Evolutionary conservation across 2,329 filamentous ascomycete species (phyloP), one percentile per base, ranked within the genome.

Genomic region (Talaromyces sp.): DNA sequence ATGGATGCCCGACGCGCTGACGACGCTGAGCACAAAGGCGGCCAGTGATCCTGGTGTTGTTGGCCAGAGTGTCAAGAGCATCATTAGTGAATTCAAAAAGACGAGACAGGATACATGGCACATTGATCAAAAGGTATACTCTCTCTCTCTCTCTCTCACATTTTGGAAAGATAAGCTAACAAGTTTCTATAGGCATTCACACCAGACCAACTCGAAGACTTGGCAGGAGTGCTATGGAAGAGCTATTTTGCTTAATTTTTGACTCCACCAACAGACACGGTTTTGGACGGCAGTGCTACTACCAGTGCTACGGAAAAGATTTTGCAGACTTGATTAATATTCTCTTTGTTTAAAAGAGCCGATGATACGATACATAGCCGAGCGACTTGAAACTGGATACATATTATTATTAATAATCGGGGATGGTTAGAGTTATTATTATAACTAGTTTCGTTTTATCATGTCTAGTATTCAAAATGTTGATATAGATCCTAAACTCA

Each of bases 191-290:
- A 92, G 86, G 86, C 84, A 63, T 99, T 99, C 73, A 92, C 92
- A 28, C 80, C 89, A 32, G 95, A 98, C 69, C 93, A 99, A 72
- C 81, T 99, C 11, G 95, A 98, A 75, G 93, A 98, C 72, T 77
- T 99, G 62, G 93, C 97, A 70, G 95, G 95, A 58, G 96, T 99
- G 55, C 81, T 99, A 58, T 99, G 95, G 95, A 99, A 99, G 88
- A 98, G 93, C 76, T 99, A 99, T 74, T 99, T 99, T 80, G 96
- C 93, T 47, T 96, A 80, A 74, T 39, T 28, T 54, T 25, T 15
- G n/a, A 47, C 19, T 22, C 19, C 39, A 8, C 39, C 17, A 10
- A 11, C 22, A 22, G 22, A 22, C 42, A 47, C 11, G n/a, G n/a
- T 47, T 47, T 47, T 47, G 44, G 44, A 47, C 44, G 4, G 19